Evolutionary conservation across 2,329 filamentous ascomycete species (phyloP).

Genomic region (Diaporthe citrichinensis): DNA sequence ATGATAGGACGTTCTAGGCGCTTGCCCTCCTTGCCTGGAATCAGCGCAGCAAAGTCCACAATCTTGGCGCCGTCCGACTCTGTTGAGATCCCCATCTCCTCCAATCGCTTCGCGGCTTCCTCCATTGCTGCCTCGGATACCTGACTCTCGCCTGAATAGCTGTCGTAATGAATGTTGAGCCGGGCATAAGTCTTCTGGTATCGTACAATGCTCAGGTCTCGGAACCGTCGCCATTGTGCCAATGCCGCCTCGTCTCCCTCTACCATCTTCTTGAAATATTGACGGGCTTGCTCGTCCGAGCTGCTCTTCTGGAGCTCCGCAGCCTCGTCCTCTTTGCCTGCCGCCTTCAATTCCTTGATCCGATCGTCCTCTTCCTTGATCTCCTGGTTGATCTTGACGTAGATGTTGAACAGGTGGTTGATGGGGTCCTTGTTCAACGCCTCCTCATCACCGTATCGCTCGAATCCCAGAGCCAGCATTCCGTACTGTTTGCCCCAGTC

Average conservation of each 20-base stretch:
- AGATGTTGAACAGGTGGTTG: conserved; percentile 86
- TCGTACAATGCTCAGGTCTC: conserved; percentile 75
- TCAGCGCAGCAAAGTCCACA: conserved; percentile 78
- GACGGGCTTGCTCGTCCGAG: conserved; percentile 81
- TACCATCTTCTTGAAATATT: conserved; percentile 81
- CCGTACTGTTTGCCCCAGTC: conserved; percentile 87
- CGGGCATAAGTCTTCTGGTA: conserved; percentile 79
- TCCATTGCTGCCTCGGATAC: conserved; percentile 78
- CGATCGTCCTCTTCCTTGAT: conserved; percentile 76
- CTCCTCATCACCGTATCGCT: conserved; percentile 81
- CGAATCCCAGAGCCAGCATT: conserved; percentile 80
- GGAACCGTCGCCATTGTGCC: conserved; percentile 75
- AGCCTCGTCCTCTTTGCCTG: conserved; percentile 63
- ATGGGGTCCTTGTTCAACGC: conserved; percentile 81
- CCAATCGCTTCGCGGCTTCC: conserved; percentile 71
- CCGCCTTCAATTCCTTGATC: conserved; percentile 69
- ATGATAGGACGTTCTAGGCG: conserved; percentile 79
- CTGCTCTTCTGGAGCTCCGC: conserved; percentile 64
- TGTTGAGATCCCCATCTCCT: conserved; percentile 75
- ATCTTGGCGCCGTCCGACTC: conserved; percentile 81
- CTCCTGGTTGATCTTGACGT: conserved; percentile 82
- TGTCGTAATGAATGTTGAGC: conserved; percentile 79
- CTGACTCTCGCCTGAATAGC: conserved; percentile 82
- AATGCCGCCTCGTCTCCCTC: conserved; percentile 74
- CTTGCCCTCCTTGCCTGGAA: conserved; percentile 77